Evolutionary conservation across 441 rosid genomes (phyloP).

Genomic region (Gossypium davidsonii): DNA sequence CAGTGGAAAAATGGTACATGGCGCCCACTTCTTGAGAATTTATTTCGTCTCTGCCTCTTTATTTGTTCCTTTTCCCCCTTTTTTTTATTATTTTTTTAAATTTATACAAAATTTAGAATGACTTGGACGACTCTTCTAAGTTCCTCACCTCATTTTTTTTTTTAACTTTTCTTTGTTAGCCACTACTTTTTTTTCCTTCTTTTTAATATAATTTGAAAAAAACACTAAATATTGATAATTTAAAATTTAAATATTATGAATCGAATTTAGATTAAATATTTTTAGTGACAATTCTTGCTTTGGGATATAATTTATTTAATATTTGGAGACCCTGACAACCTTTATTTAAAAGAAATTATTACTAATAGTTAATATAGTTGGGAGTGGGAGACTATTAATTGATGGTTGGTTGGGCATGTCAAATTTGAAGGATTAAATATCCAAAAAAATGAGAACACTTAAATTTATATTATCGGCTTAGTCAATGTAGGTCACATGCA

Average conservation of each 20-base stretch:
- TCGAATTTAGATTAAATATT: too few relatives aligned
- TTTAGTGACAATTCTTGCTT: not conserved
- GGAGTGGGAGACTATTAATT: not conserved
- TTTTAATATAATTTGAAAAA: too few relatives aligned
- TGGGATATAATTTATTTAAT: not conserved
- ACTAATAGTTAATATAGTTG: not conserved
- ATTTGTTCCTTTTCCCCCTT: not conserved
- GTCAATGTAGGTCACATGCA: not conserved
- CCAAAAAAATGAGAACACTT: not conserved
- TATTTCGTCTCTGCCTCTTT: conserved; percentile 6
- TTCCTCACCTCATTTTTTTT: not conserved
- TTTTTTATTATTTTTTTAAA: not conserved
- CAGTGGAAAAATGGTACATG: conserved; percentile 14
- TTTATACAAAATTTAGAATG: not conserved
- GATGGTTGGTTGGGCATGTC: not conserved
- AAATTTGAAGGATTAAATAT: not conserved
- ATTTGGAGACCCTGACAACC: not conserved
- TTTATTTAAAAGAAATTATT: not conserved
- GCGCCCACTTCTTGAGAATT: conserved; percentile 31
- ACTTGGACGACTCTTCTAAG: not conserved
- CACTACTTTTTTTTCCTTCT: not conserved
- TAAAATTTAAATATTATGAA: too few relatives aligned
- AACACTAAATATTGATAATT: not conserved
- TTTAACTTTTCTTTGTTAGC: not conserved
- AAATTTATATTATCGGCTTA: not conserved